phyloP scores from a whole-genome alignment of 768 basidiomycete species.

The Russula griseocarnosa region DNA sequence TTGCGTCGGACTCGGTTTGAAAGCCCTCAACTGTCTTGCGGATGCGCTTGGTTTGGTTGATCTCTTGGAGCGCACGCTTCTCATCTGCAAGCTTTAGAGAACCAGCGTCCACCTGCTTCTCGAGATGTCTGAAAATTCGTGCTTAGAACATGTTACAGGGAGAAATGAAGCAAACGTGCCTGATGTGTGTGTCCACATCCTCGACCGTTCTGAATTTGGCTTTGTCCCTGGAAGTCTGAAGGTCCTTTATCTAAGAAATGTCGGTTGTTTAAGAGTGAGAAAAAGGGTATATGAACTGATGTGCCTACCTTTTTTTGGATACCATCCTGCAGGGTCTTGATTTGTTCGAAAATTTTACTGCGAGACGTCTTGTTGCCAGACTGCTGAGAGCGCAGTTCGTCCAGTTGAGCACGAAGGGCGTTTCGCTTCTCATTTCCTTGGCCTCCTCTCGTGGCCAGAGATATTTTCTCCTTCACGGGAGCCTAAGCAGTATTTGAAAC shows the following conservation, averaged over 20 bases:
- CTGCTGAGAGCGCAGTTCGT: conserved; percentile 73
- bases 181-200: conserved; percentile 84
- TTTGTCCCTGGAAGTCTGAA: conserved; percentile 78
- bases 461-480: conserved; percentile 72
- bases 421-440: conserved; percentile 67
- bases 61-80: conserved; percentile 91
- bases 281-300: neutral
- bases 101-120: conserved; percentile 90
- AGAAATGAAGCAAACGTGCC: conserved; percentile 47
- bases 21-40: conserved; percentile 78
- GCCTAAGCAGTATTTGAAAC: conserved; percentile 43
- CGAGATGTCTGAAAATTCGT: conserved; percentile 56
- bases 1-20: conserved; percentile 70
- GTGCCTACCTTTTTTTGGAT: conserved; percentile 72
- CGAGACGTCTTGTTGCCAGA: conserved; percentile 68
- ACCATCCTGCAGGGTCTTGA: conserved; percentile 72
- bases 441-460: conserved; percentile 54
- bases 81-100: conserved; percentile 90
- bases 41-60: conserved; percentile 63
- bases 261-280: conserved; percentile 8
- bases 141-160: conserved; percentile 20
- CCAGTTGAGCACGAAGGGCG: conserved; percentile 75
- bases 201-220: conserved; percentile 71
- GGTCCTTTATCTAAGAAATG: conserved; percentile 66
- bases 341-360: conserved; percentile 68